These are phyloP conservation scores for Apophysomyces variabilis DNA, from an alignment of 371 early-diverging fungal genomes.

Conservation along the genomic window DNA sequence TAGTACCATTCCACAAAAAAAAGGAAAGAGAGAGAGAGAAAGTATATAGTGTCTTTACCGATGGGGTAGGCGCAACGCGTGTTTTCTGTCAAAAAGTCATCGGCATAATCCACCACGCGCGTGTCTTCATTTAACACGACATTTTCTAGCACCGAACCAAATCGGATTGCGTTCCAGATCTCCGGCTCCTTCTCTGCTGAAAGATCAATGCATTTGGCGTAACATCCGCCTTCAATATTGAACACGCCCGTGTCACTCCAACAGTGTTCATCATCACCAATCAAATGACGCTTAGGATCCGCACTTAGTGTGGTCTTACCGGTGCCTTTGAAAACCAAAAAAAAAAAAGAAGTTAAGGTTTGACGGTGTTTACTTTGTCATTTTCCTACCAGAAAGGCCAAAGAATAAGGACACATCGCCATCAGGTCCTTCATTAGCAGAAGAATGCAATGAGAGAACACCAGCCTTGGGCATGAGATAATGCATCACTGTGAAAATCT, in stretches of 20 bases:
- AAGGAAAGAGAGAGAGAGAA: neutral
- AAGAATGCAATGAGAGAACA: slow-evolving; percentile 95
- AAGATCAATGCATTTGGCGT: slow-evolving; percentile 94
- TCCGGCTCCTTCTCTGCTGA: slow-evolving; percentile 96
- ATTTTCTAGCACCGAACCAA: slow-evolving; percentile 94
- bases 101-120: slow-evolving; percentile 86
- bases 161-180: slow-evolving; percentile 88
- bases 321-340: slow-evolving; percentile 43
- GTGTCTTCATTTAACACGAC: slow-evolving; percentile 81
- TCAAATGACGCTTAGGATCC: slow-evolving; percentile 87
- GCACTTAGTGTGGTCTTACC: slow-evolving; percentile 97
- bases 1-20: neutral
- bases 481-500: slow-evolving; percentile 97
- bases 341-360: neutral
- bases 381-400: slow-evolving; percentile 79
- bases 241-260: slow-evolving; percentile 94
- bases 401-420: slow-evolving; percentile 96
- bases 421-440: slow-evolving; percentile 88
- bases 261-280: slow-evolving; percentile 98
- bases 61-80: slow-evolving; percentile 96
- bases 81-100: slow-evolving; percentile 87
- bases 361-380: no score
- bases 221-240: slow-evolving; percentile 98
- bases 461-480: slow-evolving; percentile 98
- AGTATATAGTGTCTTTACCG: slow-evolving; percentile 8